These are phyloP conservation scores for Rhizophora apiculata DNA, from an alignment of 345 rosid genomes.

Conservation along the genomic window DNA sequence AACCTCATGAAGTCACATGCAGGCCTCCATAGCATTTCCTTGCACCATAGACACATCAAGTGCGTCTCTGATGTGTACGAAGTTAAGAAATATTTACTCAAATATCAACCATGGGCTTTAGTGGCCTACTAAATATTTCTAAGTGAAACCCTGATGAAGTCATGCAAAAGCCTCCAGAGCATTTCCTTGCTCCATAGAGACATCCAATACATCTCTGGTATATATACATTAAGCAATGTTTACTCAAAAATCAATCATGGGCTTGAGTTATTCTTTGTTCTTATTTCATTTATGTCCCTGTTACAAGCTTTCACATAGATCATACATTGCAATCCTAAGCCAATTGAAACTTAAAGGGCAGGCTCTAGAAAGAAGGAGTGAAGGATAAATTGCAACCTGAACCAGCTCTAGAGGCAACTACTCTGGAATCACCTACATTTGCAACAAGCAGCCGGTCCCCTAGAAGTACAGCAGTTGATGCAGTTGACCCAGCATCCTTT, in stretches of 20 bases:
- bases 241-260: not conserved
- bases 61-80: too few relatives aligned
- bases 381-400: slow-evolving; percentile 32
- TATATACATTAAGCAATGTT: not conserved
- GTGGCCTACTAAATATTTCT: too few relatives aligned
- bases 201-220: not conserved
- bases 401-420: slow-evolving; percentile 48
- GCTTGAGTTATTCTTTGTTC: not conserved
- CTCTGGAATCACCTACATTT: slow-evolving; percentile 70
- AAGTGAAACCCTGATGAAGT: too few relatives aligned
- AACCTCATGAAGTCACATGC: not conserved
- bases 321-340: not conserved
- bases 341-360: not conserved
- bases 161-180: too few relatives aligned
- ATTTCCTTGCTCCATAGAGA: too few relatives aligned
- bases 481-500: slow-evolving; percentile 58
- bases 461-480: slow-evolving; percentile 48
- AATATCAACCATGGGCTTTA: too few relatives aligned
- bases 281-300: not conserved
- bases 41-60: too few relatives aligned
- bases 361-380: not conserved
- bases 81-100: too few relatives aligned
- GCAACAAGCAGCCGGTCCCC: slow-evolving; percentile 53
- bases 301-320: too few relatives aligned
- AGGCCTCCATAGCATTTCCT: not conserved